These are phyloP conservation scores for Diaporthe ilicicola DNA, from an alignment of 2,329 filamentous ascomycete species.

Conservation along the genomic window DNA sequence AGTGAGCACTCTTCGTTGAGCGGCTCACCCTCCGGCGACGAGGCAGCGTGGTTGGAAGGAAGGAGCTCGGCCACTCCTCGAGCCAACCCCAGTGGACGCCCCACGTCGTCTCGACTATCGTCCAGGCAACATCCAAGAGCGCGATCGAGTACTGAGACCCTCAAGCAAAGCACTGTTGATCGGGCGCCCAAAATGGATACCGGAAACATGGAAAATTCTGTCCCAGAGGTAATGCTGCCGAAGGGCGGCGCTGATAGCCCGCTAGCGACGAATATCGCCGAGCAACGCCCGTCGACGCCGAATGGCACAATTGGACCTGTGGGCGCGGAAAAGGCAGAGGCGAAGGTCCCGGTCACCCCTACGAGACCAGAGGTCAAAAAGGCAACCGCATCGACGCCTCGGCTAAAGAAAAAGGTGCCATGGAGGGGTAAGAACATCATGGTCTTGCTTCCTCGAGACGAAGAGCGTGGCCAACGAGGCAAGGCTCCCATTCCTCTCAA, in stretches of 20 bases:
- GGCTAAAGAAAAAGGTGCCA: constrained; percentile 74
- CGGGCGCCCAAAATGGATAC: constrained; percentile 30
- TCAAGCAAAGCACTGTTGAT: constrained; percentile 51
- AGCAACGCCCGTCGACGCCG: constrained; percentile 26
- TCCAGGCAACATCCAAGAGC: constrained; percentile 52
- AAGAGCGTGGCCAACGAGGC: constrained; percentile 68
- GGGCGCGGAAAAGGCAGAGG: constrained; percentile 19
- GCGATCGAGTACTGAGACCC: constrained; percentile 65
- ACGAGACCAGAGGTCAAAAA: constrained; percentile 44
- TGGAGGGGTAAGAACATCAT: constrained; percentile 81
- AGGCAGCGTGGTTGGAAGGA: constrained; percentile 58
- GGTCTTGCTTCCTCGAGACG: constrained; percentile 74
- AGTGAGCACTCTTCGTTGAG: constrained; percentile 81
- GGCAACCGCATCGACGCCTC: constrained; percentile 57
- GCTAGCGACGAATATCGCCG: constrained; percentile 17
- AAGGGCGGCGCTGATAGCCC: background rate
- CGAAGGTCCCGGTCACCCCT: constrained; percentile 38
- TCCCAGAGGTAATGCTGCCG: constrained; percentile 35
- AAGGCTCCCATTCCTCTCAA: constrained; percentile 63
- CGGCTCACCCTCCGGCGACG: constrained; percentile 65
- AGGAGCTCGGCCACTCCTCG: constrained; percentile 58
- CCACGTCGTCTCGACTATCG: constrained; percentile 41
- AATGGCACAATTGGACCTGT: background rate
- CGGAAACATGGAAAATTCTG: constrained; percentile 39
- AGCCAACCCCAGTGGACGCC: constrained; percentile 40